Percentiles rank a stretch among this genome's conserved stretches.
Conservation (phyloP, 495 filamentous ascomycete species). For the Aspergillus taichungensis region DNA sequence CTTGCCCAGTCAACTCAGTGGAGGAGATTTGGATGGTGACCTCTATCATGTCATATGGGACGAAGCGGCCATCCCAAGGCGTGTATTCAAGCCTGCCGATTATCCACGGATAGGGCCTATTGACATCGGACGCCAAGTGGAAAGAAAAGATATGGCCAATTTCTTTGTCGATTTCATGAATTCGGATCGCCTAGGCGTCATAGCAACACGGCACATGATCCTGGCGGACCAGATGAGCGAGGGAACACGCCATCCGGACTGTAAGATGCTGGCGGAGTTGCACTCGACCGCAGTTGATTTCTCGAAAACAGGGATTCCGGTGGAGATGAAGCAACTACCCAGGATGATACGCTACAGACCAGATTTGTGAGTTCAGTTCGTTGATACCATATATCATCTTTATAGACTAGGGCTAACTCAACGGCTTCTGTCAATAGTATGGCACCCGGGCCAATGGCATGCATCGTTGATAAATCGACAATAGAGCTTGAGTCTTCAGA, state of each 20-base stretch:
- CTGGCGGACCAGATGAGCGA: constrained; percentile 50
- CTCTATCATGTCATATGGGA: constrained; percentile 71
- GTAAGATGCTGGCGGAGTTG: constrained; percentile 55
- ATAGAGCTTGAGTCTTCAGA: constrained; percentile 8
- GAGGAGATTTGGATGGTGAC: constrained; percentile 80
- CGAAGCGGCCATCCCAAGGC: constrained; percentile 25
- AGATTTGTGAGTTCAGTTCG: constrained; percentile 36
- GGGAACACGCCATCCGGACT: constrained; percentile 51
- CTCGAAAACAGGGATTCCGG: constrained; percentile 67
- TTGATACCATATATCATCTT: background rate
- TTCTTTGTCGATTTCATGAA: constrained; percentile 80
- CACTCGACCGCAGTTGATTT: constrained; percentile 77
- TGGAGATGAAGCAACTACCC: constrained; percentile 37
- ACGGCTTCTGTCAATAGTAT: constrained; percentile 22
- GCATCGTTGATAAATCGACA: constrained; percentile 28
- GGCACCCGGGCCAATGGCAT: constrained; percentile 53
- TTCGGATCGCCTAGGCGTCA: constrained; percentile 61
- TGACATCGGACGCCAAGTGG: constrained; percentile 48
- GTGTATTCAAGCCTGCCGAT: constrained; percentile 48
- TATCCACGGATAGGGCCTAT: constrained; percentile 50
- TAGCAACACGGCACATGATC: constrained; percentile 58
- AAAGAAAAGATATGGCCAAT: constrained; percentile 53
- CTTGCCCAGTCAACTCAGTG: constrained; percentile 65
- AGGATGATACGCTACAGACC: constrained; percentile 34
- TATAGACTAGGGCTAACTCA: background rate